Conservation (phyloP, 2,329 filamentous ascomycete species). For the Sclerotinia spermophila region DNA sequence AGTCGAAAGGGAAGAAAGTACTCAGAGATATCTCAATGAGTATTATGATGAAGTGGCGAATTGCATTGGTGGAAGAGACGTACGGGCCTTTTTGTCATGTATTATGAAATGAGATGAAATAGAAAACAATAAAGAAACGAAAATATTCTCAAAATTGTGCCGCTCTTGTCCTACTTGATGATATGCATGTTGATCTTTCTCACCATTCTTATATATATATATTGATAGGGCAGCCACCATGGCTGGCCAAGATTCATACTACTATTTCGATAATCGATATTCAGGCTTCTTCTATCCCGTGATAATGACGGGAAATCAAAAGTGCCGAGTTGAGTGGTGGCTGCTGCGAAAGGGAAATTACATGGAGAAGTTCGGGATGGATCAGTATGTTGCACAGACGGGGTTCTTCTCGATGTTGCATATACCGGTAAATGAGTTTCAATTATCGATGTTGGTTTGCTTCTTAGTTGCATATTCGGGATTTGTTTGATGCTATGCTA, state of each 20-base stretch:
- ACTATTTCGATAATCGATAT: not conserved
- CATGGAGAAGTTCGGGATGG: not conserved
- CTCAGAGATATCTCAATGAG: not conserved
- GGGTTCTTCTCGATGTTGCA: not conserved
- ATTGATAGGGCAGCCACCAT: not conserved
- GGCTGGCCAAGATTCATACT: not conserved
- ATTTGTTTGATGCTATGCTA: not conserved
- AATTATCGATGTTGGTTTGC: not conserved
- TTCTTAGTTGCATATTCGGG: not conserved
- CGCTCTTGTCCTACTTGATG: not conserved
- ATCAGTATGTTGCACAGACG: not conserved
- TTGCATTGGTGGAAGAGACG: not conserved
- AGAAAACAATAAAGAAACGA: not conserved
- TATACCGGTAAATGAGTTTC: not conserved
- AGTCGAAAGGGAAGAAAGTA: not conserved
- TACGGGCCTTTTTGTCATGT: not conserved
- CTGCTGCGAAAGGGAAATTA: not conserved
- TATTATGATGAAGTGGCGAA: not conserved
- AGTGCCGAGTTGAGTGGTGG: not conserved
- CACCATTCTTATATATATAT: not conserved
- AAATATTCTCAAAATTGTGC: not conserved
- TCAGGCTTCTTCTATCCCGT: not conserved
- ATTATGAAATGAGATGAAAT: slow-evolving; percentile 5
- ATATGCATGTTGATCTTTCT: not conserved
- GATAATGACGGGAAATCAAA: not conserved